Evolutionary conservation across 1,284 basidiomycete species (phyloP), one percentile per base, ranked within the genome.

Genomic region (Ceratorhiza oryzae-sativae): DNA sequence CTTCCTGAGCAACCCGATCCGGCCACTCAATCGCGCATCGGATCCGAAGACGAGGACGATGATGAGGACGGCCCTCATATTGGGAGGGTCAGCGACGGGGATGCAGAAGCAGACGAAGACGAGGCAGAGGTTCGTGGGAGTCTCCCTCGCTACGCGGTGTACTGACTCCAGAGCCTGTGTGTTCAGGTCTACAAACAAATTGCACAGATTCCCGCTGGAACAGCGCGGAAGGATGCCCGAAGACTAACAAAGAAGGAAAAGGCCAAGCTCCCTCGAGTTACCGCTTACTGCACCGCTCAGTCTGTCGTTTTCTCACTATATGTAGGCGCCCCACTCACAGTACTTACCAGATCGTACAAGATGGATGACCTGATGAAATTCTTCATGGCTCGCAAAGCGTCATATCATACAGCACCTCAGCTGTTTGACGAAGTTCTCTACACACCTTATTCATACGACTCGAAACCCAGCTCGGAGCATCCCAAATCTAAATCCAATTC

Each of bases 201-300:
- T 72, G 91, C 91, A 9, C 88, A 93, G 60, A 98, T 98, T 73
- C 96, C 96, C 1, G 94, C 95, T 58, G 96, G 96, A 1, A 95
- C 94, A 45, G 96, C 96, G 39, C 87, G 95, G 58, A 86, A 94
- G 73, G 95, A 98, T 84, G 96, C 96, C 0, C 82, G 94, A 73
- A 88, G 87, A 72, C 81, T 98, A 74, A 98, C 95, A 0, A 96
- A 97, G 82, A 94, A 92, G 80, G 96, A 96, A 78, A 95, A 95
- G 41, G 95, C 95, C 76, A 94, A 91, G 49, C 80, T 98, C 36
- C 95, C 96, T n/a, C 84, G 96, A 76, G 95, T 97, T 20, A 97
- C 95, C 3, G 95, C 95, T 1, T 98, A 97, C 81, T 94, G 94
- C 71, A 98, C 95, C 15, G 94, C 95, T 45, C 90, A 88, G 93